These are phyloP conservation scores for Penicillium sp. DNA, from an alignment of 2,329 filamentous ascomycete genomes.

Conservation along the genomic window DNA sequence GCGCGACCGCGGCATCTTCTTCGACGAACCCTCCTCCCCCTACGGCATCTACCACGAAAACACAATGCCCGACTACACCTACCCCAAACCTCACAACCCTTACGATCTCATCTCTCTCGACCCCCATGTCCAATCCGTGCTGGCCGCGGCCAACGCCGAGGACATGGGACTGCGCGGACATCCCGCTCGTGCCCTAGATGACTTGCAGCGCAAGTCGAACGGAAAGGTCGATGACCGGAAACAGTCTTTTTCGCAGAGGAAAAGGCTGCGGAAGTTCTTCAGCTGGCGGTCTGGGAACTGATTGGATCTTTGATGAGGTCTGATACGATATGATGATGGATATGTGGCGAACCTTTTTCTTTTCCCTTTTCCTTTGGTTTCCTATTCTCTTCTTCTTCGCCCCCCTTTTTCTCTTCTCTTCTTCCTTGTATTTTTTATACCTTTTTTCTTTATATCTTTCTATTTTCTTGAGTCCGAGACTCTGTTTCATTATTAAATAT, in stretches of 20 bases:
- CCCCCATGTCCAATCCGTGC: slow-evolving; percentile 25
- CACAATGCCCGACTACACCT: slow-evolving; percentile 10
- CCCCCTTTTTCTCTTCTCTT: not conserved
- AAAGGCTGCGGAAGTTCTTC: slow-evolving; percentile 22
- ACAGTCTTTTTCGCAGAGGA: slow-evolving; percentile 11
- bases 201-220: slow-evolving; percentile 22
- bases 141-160: slow-evolving; percentile 26
- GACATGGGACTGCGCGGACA: slow-evolving; percentile 23
- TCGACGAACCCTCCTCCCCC: slow-evolving; percentile 9
- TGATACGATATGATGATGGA: slow-evolving; percentile 5
- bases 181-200: slow-evolving; percentile 19
- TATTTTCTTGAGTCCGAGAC: slow-evolving; percentile 8
- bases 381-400: not conserved
- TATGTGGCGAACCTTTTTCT: not conserved
- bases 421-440: slow-evolving; percentile 4
- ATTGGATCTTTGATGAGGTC: not conserved
- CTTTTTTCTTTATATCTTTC: slow-evolving; percentile 3
- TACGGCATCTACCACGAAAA: slow-evolving; percentile 17
- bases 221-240: slow-evolving; percentile 16
- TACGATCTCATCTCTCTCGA: slow-evolving; percentile 23
- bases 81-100: slow-evolving; percentile 12
- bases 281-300: slow-evolving; percentile 23
- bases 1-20: slow-evolving; percentile 26
- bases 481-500: slow-evolving; percentile 1
- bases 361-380: not conserved